Percentiles rank a stretch among this genome's conserved stretches.
Evolutionary conservation across 2,329 filamentous ascomycete species (phyloP).

Genomic region (Akanthomyces lecanii): DNA sequence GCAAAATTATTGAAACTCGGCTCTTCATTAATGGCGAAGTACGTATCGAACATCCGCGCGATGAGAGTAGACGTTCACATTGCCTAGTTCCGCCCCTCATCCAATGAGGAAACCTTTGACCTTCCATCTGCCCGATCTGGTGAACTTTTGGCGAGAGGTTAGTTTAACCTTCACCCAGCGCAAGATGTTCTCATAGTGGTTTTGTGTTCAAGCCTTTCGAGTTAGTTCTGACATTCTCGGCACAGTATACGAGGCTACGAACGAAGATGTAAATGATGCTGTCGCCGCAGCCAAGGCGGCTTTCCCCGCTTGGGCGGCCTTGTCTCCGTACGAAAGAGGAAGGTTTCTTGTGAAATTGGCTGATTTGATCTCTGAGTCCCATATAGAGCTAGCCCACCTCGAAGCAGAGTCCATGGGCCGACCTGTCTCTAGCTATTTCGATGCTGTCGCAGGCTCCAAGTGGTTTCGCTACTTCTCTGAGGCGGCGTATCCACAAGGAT

Average conservation of each 20-base stretch:
- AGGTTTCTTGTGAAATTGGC: slow-evolving; percentile 43
- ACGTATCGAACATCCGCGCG: background rate
- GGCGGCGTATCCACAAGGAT: slow-evolving; percentile 40
- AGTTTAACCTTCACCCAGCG: background rate
- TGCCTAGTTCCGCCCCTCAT: slow-evolving; percentile 27
- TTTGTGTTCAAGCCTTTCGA: background rate
- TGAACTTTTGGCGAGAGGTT: slow-evolving; percentile 16
- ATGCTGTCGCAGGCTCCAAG: slow-evolving; percentile 31
- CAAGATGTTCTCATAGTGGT: too few relatives aligned
- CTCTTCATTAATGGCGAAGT: slow-evolving; percentile 50
- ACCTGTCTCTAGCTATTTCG: slow-evolving; percentile 37
- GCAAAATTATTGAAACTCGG: slow-evolving; percentile 27
- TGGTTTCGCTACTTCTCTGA: slow-evolving; percentile 40
- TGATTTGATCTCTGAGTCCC: slow-evolving; percentile 36
- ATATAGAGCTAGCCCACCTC: slow-evolving; percentile 40
- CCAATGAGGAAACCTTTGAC: slow-evolving; percentile 41
- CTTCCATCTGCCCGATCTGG: slow-evolving; percentile 23
- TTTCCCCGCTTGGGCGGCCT: slow-evolving; percentile 42
- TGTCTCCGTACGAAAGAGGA: slow-evolving; percentile 37
- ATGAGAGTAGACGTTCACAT: background rate
- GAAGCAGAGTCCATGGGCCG: slow-evolving; percentile 44
- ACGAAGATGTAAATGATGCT: slow-evolving; percentile 43
- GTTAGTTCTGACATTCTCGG: background rate
- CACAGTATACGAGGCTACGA: slow-evolving; percentile 37
- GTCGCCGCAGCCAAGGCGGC: slow-evolving; percentile 46